phyloP scores from a whole-genome alignment of 192 early-diverging fungal species.

The Coemansia sp. region DNA sequence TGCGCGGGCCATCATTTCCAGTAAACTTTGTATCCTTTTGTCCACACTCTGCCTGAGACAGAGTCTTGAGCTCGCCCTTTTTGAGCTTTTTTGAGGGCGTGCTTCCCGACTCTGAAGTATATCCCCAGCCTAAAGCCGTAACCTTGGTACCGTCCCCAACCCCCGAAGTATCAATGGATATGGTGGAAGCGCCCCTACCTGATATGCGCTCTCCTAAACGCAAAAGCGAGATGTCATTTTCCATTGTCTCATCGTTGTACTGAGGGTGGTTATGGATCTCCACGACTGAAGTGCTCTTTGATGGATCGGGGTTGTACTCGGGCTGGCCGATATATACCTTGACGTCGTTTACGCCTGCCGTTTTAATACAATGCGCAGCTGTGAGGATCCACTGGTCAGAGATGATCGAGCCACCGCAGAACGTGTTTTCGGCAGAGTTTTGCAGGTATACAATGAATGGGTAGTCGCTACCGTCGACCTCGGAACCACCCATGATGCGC shows the following conservation, averaged over 20 bases:
- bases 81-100: conserved; percentile 33
- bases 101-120: conserved; percentile 21
- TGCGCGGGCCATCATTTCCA: conserved; percentile 37
- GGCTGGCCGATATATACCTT: conserved; percentile 29
- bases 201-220: conserved; percentile 16
- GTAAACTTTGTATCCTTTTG: conserved; percentile 38
- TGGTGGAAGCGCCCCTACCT: conserved; percentile 12
- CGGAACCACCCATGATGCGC: conserved; percentile 50
- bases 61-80: conserved; percentile 24
- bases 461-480: conserved; percentile 27
- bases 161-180: conserved; percentile 13
- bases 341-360: conserved; percentile 14
- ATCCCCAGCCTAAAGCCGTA: conserved; percentile 49
- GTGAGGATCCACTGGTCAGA: conserved; percentile 48
- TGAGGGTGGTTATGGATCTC: conserved; percentile 45
- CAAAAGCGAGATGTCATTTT: conserved; percentile 51
- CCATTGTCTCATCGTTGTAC: conserved; percentile 45
- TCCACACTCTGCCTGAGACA: conserved; percentile 33
- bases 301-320: conserved; percentile 28
- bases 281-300: conserved; percentile 17
- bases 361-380: conserved; percentile 53
- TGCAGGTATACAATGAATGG: conserved; percentile 48
- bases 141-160: conserved; percentile 38
- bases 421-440: conserved; percentile 24
- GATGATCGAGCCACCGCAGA: conserved; percentile 51